Percentiles rank a stretch among this genome's conserved stretches.
These are phyloP conservation scores for Backusella westeae DNA, from an alignment of 192 early-diverging fungal genomes.

Conservation along the genomic window DNA sequence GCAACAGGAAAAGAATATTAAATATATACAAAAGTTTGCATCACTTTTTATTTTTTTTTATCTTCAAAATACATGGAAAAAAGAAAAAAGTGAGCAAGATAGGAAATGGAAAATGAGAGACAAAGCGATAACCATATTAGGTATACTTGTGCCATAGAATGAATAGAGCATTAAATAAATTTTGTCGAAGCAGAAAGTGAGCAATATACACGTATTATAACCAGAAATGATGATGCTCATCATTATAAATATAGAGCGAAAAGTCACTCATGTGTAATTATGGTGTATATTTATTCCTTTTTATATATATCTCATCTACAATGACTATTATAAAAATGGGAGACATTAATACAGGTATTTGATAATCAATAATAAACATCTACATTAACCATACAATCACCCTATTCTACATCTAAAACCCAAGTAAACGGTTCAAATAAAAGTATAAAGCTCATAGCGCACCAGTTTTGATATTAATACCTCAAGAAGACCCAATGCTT, in stretches of 20 bases:
- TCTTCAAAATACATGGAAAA: neutral
- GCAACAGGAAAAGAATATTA: no score
- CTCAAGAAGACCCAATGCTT: neutral
- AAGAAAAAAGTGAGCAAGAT: neutral
- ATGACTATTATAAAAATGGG: neutral
- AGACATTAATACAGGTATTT: no score
- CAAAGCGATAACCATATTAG: neutral
- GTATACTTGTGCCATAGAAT: neutral
- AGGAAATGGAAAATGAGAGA: neutral
- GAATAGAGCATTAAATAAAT: neutral
- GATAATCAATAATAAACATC: no score
- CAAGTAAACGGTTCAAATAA: no score
- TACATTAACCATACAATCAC: no score
- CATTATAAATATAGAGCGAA: neutral
- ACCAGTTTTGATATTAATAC: no score
- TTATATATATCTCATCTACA: neutral
- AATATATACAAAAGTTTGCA: no score
- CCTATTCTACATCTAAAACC: no score
- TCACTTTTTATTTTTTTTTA: neutral
- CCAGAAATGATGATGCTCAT: neutral
- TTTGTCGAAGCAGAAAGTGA: neutral
- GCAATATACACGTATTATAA: neutral
- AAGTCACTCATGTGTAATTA: no score
- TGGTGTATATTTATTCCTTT: no score
- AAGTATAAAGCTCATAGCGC: no score